Evolutionary conservation across 495 filamentous ascomycete genomes (phyloP), one percentile per base, ranked within the genome.

Genomic region (Copromyces sp.): DNA sequence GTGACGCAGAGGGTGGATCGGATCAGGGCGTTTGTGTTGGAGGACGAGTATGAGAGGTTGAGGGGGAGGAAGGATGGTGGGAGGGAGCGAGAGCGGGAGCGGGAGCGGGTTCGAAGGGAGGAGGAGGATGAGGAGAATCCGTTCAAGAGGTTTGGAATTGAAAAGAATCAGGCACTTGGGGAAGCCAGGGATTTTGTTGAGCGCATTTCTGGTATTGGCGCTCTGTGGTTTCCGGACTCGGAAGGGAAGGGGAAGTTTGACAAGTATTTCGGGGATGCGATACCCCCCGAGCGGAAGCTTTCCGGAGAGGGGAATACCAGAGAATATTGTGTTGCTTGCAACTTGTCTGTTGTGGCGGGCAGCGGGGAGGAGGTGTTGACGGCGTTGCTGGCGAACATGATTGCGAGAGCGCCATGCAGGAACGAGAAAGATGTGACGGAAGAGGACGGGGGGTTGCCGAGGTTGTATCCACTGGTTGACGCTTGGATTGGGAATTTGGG

Each of bases 261-360:
- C 35, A 29, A 78, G 41, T 74, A 74, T 39, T 79, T 75, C 32
- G 78, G 79, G 20, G 53, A 68, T 6, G 74, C 74, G 4, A 40
- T 17, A 4, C 76, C 76, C 11, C 74, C 74, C 45, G 76, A 76
- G 44, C 73, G 35, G 16, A 72, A 74, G 39, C 78, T 79, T 39
- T 65, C 29, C 14, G 53, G 53, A 3, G 14, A 17, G 14, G 53
- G 53, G 1, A 65, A 65, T 17, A 65, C 53, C 53, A 65, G 29
- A 4, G 53, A 65, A 4, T 65, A 65, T 5, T 87, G 85, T 59
- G 77, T 83, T 68, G 84, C 84, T n/a, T 87, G 85, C 71, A 81
- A 85, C 39, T 74, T 87, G 14, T 76, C 80, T 2, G 77, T 77
- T 17, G 68, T 87, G 1, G 84, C 84, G n/a, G 82, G 81, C 2